phyloP scores from a whole-genome alignment of 352 stramenopile species.

The Discostella stelligera region DNA sequence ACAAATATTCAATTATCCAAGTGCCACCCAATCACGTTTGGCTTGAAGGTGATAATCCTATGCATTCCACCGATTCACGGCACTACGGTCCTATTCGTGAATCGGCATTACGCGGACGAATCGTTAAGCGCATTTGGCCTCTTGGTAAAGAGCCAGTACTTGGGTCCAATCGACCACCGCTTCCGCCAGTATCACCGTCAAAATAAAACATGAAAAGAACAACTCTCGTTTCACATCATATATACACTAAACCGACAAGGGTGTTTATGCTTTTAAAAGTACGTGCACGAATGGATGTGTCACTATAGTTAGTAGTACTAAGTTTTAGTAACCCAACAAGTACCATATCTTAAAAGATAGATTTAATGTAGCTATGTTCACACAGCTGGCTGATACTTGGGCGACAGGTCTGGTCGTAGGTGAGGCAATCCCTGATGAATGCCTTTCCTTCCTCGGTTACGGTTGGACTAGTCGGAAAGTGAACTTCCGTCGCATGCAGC shows the following conservation, averaged over 20 bases:
- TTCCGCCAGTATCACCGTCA: no score
- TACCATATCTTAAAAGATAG: background rate
- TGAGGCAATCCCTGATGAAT: conserved; percentile 88
- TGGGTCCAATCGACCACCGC: background rate
- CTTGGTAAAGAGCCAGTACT: conserved; percentile 8
- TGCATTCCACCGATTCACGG: conserved; percentile 92
- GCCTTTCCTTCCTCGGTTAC: conserved; percentile 88
- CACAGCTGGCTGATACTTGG: conserved; percentile 85
- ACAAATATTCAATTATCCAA: conserved; percentile 14
- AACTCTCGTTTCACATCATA: background rate
- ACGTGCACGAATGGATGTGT: no score
- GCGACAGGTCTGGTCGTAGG: conserved; percentile 82
- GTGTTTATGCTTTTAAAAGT: no score
- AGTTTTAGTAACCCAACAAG: no score
- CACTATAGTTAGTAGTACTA: no score
- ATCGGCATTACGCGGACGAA: conserved; percentile 87
- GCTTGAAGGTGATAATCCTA: conserved; percentile 96
- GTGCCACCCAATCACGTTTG: conserved; percentile 92
- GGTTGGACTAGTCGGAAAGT: conserved; percentile 83
- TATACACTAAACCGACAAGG: no score
- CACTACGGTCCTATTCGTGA: conserved; percentile 93
- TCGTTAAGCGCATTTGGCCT: conserved; percentile 86
- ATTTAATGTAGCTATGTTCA: conserved; percentile 73
- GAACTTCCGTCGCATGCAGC: conserved; percentile 84
- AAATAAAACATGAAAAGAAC: no score